Evolutionary conservation across 176 grass and related monocot species (phyloP).

Genomic region (Metroxylon sagu): DNA sequence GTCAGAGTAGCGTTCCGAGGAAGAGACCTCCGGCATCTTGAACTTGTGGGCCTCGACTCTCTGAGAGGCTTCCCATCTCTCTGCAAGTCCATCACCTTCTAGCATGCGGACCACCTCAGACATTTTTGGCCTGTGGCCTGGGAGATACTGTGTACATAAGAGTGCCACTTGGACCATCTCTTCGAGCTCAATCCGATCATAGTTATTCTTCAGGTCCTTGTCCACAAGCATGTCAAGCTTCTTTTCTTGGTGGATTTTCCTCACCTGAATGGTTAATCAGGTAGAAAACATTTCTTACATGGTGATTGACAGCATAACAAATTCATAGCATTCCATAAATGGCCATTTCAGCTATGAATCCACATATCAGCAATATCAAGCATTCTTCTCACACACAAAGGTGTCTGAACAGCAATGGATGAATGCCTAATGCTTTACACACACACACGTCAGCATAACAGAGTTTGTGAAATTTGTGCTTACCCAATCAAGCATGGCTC

Average conservation of each 20-base stretch:
- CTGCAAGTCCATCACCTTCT: slow-evolving; percentile 69
- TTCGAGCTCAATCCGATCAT: slow-evolving; percentile 66
- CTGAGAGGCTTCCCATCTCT: slow-evolving; percentile 67
- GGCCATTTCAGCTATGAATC: too few species aligned
- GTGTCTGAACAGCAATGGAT: too few species aligned
- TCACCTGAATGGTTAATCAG: slow-evolving; percentile 36
- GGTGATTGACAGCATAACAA: too few species aligned
- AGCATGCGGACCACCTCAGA: slow-evolving; percentile 41
- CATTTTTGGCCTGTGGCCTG: slow-evolving; percentile 4
- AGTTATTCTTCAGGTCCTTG: slow-evolving; percentile 44
- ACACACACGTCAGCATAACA: too few species aligned
- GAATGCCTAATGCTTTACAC: too few species aligned
- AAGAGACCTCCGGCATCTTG: slow-evolving; percentile 10
- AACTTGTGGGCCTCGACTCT: not conserved
- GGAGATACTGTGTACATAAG: slow-evolving; percentile 5
- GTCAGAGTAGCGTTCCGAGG: slow-evolving; percentile 7
- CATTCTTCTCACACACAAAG: too few species aligned
- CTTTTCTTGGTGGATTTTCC: slow-evolving; percentile 80
- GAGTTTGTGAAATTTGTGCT: slow-evolving; percentile 7
- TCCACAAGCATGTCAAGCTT: slow-evolving; percentile 70
- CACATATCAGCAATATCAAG: too few species aligned
- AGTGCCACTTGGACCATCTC: slow-evolving; percentile 56
- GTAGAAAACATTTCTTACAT: too few species aligned
- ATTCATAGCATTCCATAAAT: too few species aligned
- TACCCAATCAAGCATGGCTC: slow-evolving; percentile 91